Conservation (phyloP, 148 eudicot genomes). For the Rhododendron ferrugineum region DNA sequence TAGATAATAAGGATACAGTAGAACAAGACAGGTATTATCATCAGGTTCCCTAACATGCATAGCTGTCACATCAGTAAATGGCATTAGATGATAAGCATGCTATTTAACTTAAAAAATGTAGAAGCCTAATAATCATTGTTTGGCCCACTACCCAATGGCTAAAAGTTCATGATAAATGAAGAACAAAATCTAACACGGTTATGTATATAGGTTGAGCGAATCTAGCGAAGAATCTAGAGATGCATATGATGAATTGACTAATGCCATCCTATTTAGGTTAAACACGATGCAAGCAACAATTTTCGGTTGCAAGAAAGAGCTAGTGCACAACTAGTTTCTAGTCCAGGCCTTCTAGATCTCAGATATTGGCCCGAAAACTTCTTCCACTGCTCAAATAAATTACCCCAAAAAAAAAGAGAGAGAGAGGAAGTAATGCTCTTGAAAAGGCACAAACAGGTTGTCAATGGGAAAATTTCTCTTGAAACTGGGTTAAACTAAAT, state of each 20-base stretch:
- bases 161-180: not conserved
- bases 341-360: not conserved
- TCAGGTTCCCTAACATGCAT: not conserved
- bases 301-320: not conserved
- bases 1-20: not conserved
- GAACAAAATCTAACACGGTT: not conserved
- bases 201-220: not conserved
- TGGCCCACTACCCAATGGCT: not conserved
- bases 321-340: not conserved
- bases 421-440: constrained; percentile 9
- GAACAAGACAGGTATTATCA: not conserved
- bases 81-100: not conserved
- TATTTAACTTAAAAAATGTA: not conserved
- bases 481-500: constrained; percentile 9
- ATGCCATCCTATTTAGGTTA: not conserved
- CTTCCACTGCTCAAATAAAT: not conserved
- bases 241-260: not conserved
- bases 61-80: not conserved
- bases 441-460: constrained; percentile 6
- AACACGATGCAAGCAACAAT: not conserved
- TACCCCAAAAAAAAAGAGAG: not conserved
- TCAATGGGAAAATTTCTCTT: not conserved
- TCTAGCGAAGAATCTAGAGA: not conserved
- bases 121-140: not conserved
- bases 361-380: not conserved